Base-by-base conservation (phyloP, 768 basidiomycete species). In the Boletus sp. region DNA sequence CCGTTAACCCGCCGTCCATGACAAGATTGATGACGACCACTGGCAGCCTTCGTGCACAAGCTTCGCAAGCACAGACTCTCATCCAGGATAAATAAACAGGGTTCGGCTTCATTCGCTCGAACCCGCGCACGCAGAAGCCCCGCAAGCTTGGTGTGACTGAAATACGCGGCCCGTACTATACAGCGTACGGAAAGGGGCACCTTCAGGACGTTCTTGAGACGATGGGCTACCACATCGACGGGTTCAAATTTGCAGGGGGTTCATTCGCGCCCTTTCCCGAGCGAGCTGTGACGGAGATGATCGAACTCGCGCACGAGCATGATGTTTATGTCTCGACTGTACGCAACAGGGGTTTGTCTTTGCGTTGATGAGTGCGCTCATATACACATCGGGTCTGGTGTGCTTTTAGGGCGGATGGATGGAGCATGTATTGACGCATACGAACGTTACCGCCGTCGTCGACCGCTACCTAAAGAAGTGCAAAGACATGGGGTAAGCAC, bases 231-330 rank as follows among this genome's bases (percentile, higher is more conserved):
- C 76, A 72, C 57, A 75, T 77, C 24, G 79, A 80, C 54, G 75
- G 78, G 0, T 64, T 80, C 49, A 79, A 80, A 62, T 78, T 78
- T 51, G 77, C 76, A 1, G 76, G 77, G 6, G 78, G 78, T 12
- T 73, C 72, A 0, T 78, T 78, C 57, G 71, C 73, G 41, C 69
- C 77, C 47, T 76, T 79, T 73, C 79, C 77, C 1, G 68, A 73
- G 60, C 73, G 75, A 9, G 61, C 70, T 49, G 60, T 80, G 55
- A 68, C 55, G 29, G 70, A 60, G 10, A 56, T 79, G 55, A 77
- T 80, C 47, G 73, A 78, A 29, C 66, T 74, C 3, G 73, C 74
- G 7, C 77, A 80, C 64, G 70, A 75, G 48, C 71, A 79, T 57
- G 60, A 67, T 62, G 51, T 54, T 54, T 73, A 80, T 58, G 77